A percentile compares a stretch with the other conserved stretches of the same genome.
Evolutionary conservation across 176 grass and related monocot species (phyloP).

Genomic region (Musa troglodytarum): DNA sequence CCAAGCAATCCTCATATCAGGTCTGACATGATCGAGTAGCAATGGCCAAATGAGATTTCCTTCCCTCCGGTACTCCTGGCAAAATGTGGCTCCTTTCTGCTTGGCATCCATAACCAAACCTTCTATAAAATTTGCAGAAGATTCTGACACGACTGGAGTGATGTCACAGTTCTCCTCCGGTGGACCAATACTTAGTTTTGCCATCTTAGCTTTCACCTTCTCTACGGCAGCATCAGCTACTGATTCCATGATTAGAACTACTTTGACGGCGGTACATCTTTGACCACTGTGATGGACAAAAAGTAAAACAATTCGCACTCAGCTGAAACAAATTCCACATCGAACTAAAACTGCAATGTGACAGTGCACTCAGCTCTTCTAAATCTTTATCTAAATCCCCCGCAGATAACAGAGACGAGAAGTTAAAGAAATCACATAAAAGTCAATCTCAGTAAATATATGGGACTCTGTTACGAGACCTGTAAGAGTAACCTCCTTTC

Average conservation of each 20-base stretch:
- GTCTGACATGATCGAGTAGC: conserved; percentile 79
- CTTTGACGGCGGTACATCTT: conserved; percentile 97
- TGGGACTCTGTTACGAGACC: conserved; percentile 20
- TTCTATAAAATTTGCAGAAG: conserved; percentile 96
- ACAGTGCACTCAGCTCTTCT: neutral
- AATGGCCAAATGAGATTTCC: conserved; percentile 97
- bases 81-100: conserved; percentile 87
- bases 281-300: conserved; percentile 52
- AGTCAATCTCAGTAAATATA: neutral
- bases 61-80: conserved; percentile 86
- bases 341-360: neutral
- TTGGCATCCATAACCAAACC: conserved; percentile 85
- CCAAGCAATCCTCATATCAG: conserved; percentile 99
- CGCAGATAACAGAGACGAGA: neutral
- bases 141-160: conserved; percentile 97
- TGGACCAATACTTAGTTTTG: conserved; percentile 71
- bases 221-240: conserved; percentile 71
- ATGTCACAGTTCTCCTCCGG: conserved; percentile 90
- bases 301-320: neutral
- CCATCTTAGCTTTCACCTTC: conserved; percentile 84
- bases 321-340: neutral
- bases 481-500: conserved; percentile 97
- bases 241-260: conserved; percentile 87
- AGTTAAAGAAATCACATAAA: neutral
- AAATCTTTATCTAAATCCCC: neutral